Evolutionary conservation across 805 yeast species (phyloP).

Genomic region (Metschnikowia bowlesiae): DNA sequence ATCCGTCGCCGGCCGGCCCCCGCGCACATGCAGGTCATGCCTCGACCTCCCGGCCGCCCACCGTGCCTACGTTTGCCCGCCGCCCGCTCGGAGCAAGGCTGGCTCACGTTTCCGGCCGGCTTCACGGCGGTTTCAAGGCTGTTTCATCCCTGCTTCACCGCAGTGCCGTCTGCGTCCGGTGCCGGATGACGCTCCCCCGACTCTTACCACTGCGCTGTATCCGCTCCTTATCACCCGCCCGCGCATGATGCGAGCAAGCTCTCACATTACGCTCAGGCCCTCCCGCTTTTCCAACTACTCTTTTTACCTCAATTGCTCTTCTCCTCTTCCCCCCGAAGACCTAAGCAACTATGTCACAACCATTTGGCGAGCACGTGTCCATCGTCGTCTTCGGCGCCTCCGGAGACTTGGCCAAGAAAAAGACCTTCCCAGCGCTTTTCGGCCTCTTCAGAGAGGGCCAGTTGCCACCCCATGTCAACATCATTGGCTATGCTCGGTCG

Average conservation of each 20-base stretch:
- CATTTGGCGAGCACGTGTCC: slow-evolving; percentile 62
- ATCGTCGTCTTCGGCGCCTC: slow-evolving; percentile 91
- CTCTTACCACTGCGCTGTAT: too few species aligned
- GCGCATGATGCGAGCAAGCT: background rate
- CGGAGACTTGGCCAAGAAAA: slow-evolving; percentile 93
- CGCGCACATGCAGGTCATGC: too few species aligned
- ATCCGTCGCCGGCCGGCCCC: too few species aligned
- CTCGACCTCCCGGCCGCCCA: too few species aligned
- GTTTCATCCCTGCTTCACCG: background rate
- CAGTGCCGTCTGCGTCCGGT: background rate
- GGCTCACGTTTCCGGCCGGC: too few species aligned
- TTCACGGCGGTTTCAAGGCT: background rate
- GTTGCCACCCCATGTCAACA: slow-evolving; percentile 62
- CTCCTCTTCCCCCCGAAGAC: background rate
- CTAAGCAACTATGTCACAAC: slow-evolving; percentile 20
- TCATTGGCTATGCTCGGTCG: slow-evolving; percentile 92
- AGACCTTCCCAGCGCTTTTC: slow-evolving; percentile 84
- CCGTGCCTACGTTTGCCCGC: too few species aligned
- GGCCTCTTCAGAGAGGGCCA: slow-evolving; percentile 66
- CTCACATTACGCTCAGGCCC: background rate
- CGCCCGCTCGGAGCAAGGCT: too few species aligned
- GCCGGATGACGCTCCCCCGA: background rate
- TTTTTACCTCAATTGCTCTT: background rate
- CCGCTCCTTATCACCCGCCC: slow-evolving; percentile 2
- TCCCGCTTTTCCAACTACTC: background rate